phyloP scores from a whole-genome alignment of 345 rosid species.

The Limnanthes douglasii region DNA sequence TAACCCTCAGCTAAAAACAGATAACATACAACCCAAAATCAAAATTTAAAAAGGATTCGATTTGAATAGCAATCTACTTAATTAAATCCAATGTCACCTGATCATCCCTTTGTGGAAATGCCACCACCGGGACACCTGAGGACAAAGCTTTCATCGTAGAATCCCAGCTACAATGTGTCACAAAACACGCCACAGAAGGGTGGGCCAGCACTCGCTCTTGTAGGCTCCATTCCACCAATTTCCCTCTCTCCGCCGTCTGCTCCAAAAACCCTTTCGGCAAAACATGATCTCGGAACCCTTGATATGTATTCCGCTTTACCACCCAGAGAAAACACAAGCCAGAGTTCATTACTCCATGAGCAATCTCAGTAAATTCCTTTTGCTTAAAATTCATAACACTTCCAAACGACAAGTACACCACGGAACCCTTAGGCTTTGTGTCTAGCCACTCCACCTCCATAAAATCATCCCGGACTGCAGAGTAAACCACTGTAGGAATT shows the following conservation, averaged over 20 bases:
- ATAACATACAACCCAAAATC: no score
- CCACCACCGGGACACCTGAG: conserved; percentile 45
- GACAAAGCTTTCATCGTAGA: conserved; percentile 56
- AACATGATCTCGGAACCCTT: neutral
- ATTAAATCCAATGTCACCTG: no score
- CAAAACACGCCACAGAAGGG: conserved; percentile 12
- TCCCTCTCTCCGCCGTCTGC: neutral
- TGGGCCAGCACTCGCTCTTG: conserved; percentile 16
- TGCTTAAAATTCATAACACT: conserved; percentile 10
- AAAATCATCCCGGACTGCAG: conserved; percentile 25
- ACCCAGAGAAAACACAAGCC: conserved; percentile 13
- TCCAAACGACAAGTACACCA: conserved; percentile 36
- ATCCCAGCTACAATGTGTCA: conserved; percentile 21
- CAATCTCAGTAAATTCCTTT: conserved; percentile 21
- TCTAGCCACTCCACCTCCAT: conserved; percentile 49
- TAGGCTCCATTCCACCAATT: conserved; percentile 14
- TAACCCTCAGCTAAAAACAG: no score
- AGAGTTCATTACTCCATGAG: conserved; percentile 5
- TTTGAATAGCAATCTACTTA: no score
- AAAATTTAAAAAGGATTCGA: no score
- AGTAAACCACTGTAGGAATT: conserved; percentile 20
- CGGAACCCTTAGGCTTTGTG: conserved; percentile 14
- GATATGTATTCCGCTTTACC: neutral
- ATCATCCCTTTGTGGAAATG: conserved; percentile 75
- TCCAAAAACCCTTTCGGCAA: conserved; percentile 9